Base-by-base conservation (phyloP, 495 filamentous ascomycete genomes). In the Annulohypoxylon maeteangense region DNA sequence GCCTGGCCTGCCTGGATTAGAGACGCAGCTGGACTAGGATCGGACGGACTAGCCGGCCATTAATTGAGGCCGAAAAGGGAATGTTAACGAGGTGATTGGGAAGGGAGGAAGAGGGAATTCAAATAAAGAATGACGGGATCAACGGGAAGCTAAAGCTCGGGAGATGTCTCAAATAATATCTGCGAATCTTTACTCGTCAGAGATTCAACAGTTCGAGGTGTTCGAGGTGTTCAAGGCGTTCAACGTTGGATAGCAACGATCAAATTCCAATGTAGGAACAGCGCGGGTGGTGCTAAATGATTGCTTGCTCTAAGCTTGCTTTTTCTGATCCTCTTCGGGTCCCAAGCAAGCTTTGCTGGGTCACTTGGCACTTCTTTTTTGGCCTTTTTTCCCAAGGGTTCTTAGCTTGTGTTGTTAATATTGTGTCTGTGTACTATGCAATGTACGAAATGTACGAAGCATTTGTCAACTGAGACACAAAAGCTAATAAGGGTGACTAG, bases 261-360 rank as follows among this genome's bases (percentile, higher is more conserved):
- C 58, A 62, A 36, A 62, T 62, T 61, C 58, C 65, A 68, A 68
- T 68, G 36, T 62, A 68, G 50, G 58, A 68, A 62, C 58, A 56
- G 57, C 29, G 65, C 65, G 50, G 48, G n/a, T 44, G 40, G n/a
- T 44, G 40, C 40, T 50, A 27, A 27, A 27, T 68, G 68, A 56
- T 71, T 67, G 55, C 44, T 70, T 62, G 62, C 62, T 67, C 65
- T 69, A 22, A 51, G 29, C 40, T 69, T 63, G 53, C 53, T 70
- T 65, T 65, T 54, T 36, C 32, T 5, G 32, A 16, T 16, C 7
- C 38, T 18, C 53, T 31, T 20, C 45, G 6, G 25, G 29, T 54
- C 27, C 53, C 23, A 60, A 62, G 27, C 57, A 68, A 60, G 56
- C 62, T 65, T 59, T 45, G 57, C 48, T 48, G 51, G 57, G 55